Evolutionary conservation across 768 basidiomycete genomes (phyloP).

Genomic region (Collybia sordida): DNA sequence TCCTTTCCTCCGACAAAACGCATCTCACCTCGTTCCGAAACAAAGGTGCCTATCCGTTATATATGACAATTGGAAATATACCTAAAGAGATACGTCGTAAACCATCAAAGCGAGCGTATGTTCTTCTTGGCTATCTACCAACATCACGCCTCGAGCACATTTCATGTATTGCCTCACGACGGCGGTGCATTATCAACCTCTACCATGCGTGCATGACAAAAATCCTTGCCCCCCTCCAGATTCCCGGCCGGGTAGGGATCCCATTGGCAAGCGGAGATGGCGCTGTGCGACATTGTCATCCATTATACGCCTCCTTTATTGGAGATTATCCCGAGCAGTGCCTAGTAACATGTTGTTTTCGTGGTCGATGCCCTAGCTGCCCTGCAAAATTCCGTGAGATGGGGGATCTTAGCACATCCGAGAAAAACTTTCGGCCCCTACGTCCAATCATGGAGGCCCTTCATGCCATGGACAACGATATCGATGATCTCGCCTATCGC

Average conservation of each 20-base stretch:
- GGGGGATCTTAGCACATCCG: too few relatives aligned
- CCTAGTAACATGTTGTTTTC: slow-evolving; percentile 28
- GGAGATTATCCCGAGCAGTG: slow-evolving; percentile 46
- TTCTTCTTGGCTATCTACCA: slow-evolving; percentile 42
- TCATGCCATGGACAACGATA: too few relatives aligned
- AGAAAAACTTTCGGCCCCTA: too few relatives aligned
- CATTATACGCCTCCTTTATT: slow-evolving; percentile 37
- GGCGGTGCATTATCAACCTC: slow-evolving; percentile 25
- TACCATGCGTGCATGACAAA: slow-evolving; percentile 33
- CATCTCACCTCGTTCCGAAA: slow-evolving; percentile 37
- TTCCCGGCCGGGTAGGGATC: slow-evolving; percentile 20
- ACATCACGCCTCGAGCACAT: slow-evolving; percentile 31
- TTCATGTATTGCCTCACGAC: slow-evolving; percentile 21
- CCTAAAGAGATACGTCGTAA: slow-evolving; percentile 36
- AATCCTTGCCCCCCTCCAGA: slow-evolving; percentile 26
- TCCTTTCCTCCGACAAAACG: slow-evolving; percentile 31
- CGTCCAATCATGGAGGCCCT: too few relatives aligned
- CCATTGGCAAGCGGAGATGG: slow-evolving; percentile 34
- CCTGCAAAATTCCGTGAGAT: too few relatives aligned
- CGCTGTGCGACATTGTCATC: slow-evolving; percentile 20
- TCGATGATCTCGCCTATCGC: too few relatives aligned
- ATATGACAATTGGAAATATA: slow-evolving; percentile 48
- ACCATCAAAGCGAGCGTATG: slow-evolving; percentile 29
- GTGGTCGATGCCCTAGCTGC: too few relatives aligned
- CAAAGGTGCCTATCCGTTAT: slow-evolving; percentile 45